Conservation (phyloP, 768 basidiomycete species). For the Cubamyces sp. region DNA sequence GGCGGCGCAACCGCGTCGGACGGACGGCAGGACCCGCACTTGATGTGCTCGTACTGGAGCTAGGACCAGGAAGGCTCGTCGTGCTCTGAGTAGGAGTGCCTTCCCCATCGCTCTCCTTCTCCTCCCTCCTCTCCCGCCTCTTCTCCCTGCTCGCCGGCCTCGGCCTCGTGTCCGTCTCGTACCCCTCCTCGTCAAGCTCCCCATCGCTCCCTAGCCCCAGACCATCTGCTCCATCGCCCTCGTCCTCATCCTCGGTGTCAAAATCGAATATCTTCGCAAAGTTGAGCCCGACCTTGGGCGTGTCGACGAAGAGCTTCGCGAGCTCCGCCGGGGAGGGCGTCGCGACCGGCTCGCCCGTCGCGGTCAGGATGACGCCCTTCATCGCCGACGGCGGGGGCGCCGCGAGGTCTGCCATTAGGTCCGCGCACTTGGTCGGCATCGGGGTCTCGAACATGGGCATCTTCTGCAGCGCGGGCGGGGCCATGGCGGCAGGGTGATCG, state of each 20-base stretch:
- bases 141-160: slow-evolving; percentile 3
- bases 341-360: slow-evolving; percentile 72
- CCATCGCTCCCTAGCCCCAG: slow-evolving; percentile 26
- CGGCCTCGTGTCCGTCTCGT: slow-evolving; percentile 32
- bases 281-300: slow-evolving; percentile 72
- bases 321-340: slow-evolving; percentile 75
- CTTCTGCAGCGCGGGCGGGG: slow-evolving; percentile 22
- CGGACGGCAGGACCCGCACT: slow-evolving; percentile 16
- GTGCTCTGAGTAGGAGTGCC: slow-evolving; percentile 29
- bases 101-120: slow-evolving; percentile 37
- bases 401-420: slow-evolving; percentile 18
- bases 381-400: slow-evolving; percentile 41
- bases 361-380: slow-evolving; percentile 73
- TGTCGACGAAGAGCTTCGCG: slow-evolving; percentile 65
- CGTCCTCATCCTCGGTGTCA: slow-evolving; percentile 40
- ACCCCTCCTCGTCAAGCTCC: slow-evolving; percentile 34
- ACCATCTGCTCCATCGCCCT: slow-evolving; percentile 29
- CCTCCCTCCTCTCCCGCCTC: slow-evolving; percentile 5
- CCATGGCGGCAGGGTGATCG: slow-evolving; percentile 5
- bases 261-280: slow-evolving; percentile 83
- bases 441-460: slow-evolving; percentile 57
- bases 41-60: slow-evolving; percentile 1
- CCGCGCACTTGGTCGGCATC: slow-evolving; percentile 34
- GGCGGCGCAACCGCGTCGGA: slow-evolving; percentile 34
- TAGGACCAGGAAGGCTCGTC: not conserved